Percentiles rank a stretch among this genome's conserved stretches.
phyloP scores from a whole-genome alignment of 2,329 filamentous ascomycete species.

The Beauveria sp. region DNA sequence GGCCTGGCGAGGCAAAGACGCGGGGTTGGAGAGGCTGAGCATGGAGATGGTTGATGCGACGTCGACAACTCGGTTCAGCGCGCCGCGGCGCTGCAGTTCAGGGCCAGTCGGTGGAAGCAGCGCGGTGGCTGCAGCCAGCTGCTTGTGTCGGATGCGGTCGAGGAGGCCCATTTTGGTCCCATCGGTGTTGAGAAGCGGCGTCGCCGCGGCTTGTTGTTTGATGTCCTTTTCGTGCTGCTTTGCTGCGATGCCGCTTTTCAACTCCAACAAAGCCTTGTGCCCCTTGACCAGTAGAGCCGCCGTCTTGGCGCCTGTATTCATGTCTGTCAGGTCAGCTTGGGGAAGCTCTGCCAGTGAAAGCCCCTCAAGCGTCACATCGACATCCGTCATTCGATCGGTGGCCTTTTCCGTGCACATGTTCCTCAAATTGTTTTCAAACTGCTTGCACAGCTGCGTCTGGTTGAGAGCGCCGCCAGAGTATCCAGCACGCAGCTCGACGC shows the following conservation, averaged over 20 bases:
- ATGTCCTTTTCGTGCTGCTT: slow-evolving; percentile 41
- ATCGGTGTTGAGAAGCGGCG: slow-evolving; percentile 31
- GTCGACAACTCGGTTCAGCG: slow-evolving; percentile 60
- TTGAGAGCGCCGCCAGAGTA: slow-evolving; percentile 33
- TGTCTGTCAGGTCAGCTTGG: slow-evolving; percentile 27
- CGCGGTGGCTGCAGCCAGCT: slow-evolving; percentile 50
- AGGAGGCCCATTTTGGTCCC: slow-evolving; percentile 58
- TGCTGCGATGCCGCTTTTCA: slow-evolving; percentile 53
- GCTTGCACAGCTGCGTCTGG: slow-evolving; percentile 43
- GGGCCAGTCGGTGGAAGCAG: slow-evolving; percentile 47
- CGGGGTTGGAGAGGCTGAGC: slow-evolving; percentile 47
- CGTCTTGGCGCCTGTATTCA: slow-evolving; percentile 30
- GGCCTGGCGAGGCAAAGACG: slow-evolving; percentile 48
- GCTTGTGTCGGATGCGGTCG: slow-evolving; percentile 68
- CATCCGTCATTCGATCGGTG: slow-evolving; percentile 23
- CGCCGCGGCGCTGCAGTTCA: slow-evolving; percentile 53
- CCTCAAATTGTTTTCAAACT: slow-evolving; percentile 47
- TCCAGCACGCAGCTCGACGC: slow-evolving; percentile 45
- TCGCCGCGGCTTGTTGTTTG: slow-evolving; percentile 26
- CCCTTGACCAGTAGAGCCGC: slow-evolving; percentile 57
- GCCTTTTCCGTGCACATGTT: slow-evolving; percentile 33
- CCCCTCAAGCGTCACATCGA: slow-evolving; percentile 41
- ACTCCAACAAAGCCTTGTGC: slow-evolving; percentile 59
- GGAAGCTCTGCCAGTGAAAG: slow-evolving; percentile 44
- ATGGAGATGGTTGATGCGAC: slow-evolving; percentile 61